These are phyloP conservation scores for Globisporangium echinulatum DNA, from an alignment of 352 stramenopile species.

Conservation along the genomic window DNA sequence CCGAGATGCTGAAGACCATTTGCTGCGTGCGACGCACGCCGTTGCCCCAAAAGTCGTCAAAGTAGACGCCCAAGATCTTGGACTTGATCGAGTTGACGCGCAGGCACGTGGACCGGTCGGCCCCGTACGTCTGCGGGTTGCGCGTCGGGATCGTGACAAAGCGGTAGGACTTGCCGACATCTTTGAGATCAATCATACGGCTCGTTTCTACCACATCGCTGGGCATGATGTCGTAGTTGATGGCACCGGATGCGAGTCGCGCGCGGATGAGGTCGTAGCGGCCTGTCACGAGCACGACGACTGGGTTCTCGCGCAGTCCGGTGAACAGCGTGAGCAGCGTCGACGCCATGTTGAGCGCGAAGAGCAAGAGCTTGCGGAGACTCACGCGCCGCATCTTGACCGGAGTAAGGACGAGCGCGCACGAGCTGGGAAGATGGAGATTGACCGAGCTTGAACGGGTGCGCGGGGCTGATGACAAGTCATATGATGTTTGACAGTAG, in stretches of 20 bases:
- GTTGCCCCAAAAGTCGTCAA: slow-evolving; percentile 31
- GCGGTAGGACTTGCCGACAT: slow-evolving; percentile 2
- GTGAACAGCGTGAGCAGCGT: slow-evolving; percentile 26
- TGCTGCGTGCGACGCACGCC: slow-evolving; percentile 19
- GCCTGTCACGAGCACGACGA: slow-evolving; percentile 13
- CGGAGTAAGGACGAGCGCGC: too few relatives aligned
- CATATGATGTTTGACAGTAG: too few relatives aligned
- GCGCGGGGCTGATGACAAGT: too few relatives aligned
- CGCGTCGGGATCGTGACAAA: slow-evolving; percentile 22
- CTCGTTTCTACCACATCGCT: slow-evolving; percentile 8
- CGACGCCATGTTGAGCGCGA: slow-evolving; percentile 59
- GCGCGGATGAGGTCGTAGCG: slow-evolving; percentile 16
- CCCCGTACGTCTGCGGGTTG: slow-evolving; percentile 19
- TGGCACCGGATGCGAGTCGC: slow-evolving; percentile 11
- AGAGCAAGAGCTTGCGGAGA: background rate
- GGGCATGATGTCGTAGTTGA: slow-evolving; percentile 24
- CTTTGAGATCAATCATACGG: slow-evolving; percentile 4
- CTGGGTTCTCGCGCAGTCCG: slow-evolving; percentile 21
- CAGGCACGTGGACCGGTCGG: slow-evolving; percentile 33
- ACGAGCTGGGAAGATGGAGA: too few relatives aligned
- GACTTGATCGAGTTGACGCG: slow-evolving; percentile 35
- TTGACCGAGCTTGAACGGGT: too few relatives aligned
- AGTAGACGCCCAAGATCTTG: slow-evolving; percentile 21
- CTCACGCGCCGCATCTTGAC: slow-evolving; percentile 26
- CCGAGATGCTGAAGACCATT: slow-evolving; percentile 33